Evolutionary conservation across 805 yeast species (phyloP).

Genomic region (Yamadazyma phyllophila): DNA sequence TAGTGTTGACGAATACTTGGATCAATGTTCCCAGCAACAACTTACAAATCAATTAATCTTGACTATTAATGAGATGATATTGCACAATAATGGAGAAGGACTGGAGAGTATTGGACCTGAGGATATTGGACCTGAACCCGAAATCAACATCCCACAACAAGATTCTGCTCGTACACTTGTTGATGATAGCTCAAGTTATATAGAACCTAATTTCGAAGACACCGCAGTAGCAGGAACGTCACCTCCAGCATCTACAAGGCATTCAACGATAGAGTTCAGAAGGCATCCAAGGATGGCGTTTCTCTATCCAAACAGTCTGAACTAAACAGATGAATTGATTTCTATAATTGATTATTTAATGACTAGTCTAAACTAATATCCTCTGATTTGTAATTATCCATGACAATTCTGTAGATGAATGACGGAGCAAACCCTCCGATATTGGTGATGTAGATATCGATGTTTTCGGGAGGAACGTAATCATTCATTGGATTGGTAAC

Average conservation of each 20-base stretch:
- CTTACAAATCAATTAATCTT: neutral
- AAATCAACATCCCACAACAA: no score
- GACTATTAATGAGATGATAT: constrained; percentile 4
- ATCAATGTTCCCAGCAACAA: neutral
- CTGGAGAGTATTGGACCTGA: no score
- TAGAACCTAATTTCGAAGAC: no score
- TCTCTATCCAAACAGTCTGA: neutral
- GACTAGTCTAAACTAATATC: constrained; percentile 63
- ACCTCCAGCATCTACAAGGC: no score
- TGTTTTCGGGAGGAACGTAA: constrained; percentile 89
- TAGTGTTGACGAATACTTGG: constrained; percentile 1
- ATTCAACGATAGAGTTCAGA: no score
- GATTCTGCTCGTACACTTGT: neutral
- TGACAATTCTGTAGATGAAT: constrained; percentile 89
- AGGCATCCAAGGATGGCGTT: no score
- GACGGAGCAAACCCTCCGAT: constrained; percentile 96
- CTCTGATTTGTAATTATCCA: constrained; percentile 87
- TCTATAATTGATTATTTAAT: neutral
- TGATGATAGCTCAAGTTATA: neutral
- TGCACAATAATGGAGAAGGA: neutral
- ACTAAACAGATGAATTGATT: no score
- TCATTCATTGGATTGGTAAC: constrained; percentile 83
- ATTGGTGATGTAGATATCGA: constrained; percentile 92
- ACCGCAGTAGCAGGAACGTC: no score
- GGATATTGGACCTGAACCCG: no score